Evolutionary conservation across 371 early-diverging fungal species (phyloP), one percentile per base, ranked within the genome.

Genomic region (Rhizopus arrhizus): DNA sequence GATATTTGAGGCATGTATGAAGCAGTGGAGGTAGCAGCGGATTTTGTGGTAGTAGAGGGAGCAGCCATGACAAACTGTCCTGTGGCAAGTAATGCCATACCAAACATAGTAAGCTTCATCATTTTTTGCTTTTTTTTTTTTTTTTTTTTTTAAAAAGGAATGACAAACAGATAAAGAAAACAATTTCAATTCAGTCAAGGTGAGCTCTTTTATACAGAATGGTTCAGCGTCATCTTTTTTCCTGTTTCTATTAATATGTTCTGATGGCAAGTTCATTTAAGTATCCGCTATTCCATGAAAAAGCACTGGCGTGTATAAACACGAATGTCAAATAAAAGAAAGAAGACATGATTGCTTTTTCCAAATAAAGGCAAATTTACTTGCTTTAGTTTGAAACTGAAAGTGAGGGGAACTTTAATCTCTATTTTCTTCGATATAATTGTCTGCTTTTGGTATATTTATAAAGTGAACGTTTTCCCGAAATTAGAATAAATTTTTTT

Each of bases 1-100:
- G 59, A 55, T 9, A n/a, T 9, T 42, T 56, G 56, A 51, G 62
- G 43, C 5, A 65, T 55, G 29, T 59, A 65, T 11, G 38, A 5
- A 4, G 5, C 36, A 3, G 46, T 58, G 7, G 54, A 16, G 6
- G 33, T 33, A 48, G 64, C 28, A 16, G 58, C 2, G 4, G 40
- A 33, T 12, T 43, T 31, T 15, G 40, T 34, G 12, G 62, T 55
- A 3, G 31, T 22, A 36, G 59, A 36, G 29, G 64, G 58, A 4
- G 59, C 64, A 42, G 50, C 49, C 31, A 43, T 47, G 0, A 41
- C 64, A 13, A 53, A 49, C 6, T 53, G 55, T 10, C 49, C 32
- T 1, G 48, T 9, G 4, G 56, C 31, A 22, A 65, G 29, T n/a
- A 62, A 15, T 12, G 35, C 55, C n/a, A 54, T 45, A 49, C 56